Evolutionary conservation across 129 eudicot species (phyloP).

Genomic region (Tagetes patula): DNA sequence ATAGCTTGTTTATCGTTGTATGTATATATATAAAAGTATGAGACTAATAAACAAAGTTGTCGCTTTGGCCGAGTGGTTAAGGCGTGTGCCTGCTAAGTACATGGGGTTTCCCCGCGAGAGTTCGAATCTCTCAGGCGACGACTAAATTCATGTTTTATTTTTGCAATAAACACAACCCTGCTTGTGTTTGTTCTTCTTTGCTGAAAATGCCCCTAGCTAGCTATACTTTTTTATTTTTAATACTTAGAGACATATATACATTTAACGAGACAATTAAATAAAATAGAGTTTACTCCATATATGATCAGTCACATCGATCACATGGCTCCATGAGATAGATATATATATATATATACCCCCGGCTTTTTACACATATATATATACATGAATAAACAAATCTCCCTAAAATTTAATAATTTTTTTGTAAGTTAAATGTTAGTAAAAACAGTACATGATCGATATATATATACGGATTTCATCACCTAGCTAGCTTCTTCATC

Average conservation of each 20-base stretch:
- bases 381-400: slow-evolving; percentile 21
- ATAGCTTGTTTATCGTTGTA: too few species aligned
- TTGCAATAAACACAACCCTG: too few species aligned
- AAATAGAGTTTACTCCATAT: neutral
- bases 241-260: neutral
- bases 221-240: too few species aligned
- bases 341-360: too few species aligned
- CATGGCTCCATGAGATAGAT: slow-evolving; percentile 32
- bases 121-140: slow-evolving; percentile 96
- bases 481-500: slow-evolving; percentile 46
- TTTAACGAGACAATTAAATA: slow-evolving; percentile 2
- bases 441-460: slow-evolving; percentile 8
- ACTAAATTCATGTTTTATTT: too few species aligned
- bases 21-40: too few species aligned
- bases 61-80: slow-evolving; percentile 88
- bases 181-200: too few species aligned
- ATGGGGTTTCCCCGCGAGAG: slow-evolving; percentile 92
- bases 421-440: slow-evolving; percentile 24
- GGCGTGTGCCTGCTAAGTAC: slow-evolving; percentile 93
- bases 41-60: too few species aligned
- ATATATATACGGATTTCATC: slow-evolving; percentile 38
- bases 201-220: too few species aligned
- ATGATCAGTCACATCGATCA: neutral
- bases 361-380: neutral
- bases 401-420: neutral